phyloP scores from a whole-genome alignment of 106 monocot genomes.

The Platanthera guangdongensis region DNA sequence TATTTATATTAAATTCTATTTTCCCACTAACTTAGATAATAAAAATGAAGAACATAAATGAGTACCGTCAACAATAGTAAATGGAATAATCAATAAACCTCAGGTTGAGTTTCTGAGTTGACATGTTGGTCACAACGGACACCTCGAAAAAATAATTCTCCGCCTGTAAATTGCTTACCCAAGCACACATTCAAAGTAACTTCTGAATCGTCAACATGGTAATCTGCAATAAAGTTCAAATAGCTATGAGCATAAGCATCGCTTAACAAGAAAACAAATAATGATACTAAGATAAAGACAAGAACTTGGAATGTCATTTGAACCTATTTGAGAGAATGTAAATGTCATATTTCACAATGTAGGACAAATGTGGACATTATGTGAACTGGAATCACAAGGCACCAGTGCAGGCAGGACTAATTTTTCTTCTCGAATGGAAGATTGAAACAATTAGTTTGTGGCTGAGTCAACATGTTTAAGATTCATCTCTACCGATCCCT shows the following conservation, averaged over 20 bases:
- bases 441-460: too few relatives aligned
- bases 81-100: conserved; percentile 35
- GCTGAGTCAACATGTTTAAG: too few relatives aligned
- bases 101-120: conserved; percentile 69
- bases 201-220: conserved; percentile 99
- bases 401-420: neutral
- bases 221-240: conserved; percentile 43
- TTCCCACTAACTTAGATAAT: too few relatives aligned
- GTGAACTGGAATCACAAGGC: neutral
- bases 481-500: too few relatives aligned
- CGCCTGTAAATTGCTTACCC: conserved; percentile 91
- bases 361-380: neutral
- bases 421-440: too few relatives aligned
- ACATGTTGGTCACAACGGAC: conserved; percentile 94
- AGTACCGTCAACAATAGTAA: neutral
- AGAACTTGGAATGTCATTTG: neutral
- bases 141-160: conserved; percentile 88
- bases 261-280: conserved; percentile 1
- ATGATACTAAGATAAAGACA: neutral
- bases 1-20: too few relatives aligned
- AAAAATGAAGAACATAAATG: too few relatives aligned
- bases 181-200: conserved; percentile 93
- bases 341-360: neutral
- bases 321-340: neutral
- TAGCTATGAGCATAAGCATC: neutral